These are phyloP conservation scores for Spinellus fusiger DNA, from an alignment of 192 early-diverging fungal species.

Conservation along the genomic window DNA sequence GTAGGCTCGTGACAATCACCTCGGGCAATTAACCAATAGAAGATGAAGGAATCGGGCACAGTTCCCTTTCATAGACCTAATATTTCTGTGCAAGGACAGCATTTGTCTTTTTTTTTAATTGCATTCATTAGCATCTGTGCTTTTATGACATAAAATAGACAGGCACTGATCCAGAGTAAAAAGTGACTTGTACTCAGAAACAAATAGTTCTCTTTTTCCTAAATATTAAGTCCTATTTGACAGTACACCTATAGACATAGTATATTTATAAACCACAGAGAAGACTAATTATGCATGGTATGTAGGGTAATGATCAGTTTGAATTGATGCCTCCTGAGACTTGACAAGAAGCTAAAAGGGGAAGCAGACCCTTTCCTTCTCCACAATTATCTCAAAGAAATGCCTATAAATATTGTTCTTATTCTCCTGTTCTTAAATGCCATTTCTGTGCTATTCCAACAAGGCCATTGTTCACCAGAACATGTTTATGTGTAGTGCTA, in stretches of 20 bases:
- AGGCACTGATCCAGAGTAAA: background rate
- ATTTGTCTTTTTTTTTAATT: no score
- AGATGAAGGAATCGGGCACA: background rate
- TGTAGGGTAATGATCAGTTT: background rate
- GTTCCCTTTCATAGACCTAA: background rate
- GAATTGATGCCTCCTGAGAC: background rate
- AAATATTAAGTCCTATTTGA: no score
- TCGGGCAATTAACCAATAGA: background rate
- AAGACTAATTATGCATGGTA: background rate
- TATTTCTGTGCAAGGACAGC: background rate
- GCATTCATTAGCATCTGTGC: no score
- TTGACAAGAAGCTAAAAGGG: background rate
- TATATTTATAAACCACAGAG: background rate
- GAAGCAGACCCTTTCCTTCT: background rate
- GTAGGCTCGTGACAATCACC: background rate
- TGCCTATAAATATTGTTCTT: background rate
- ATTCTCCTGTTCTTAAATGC: background rate
- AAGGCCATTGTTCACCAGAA: background rate
- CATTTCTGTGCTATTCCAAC: conserved; percentile 1
- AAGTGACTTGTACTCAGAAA: no score
- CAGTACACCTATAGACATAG: background rate
- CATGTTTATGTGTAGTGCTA: background rate
- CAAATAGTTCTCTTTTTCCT: no score
- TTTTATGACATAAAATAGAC: background rate
- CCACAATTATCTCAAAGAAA: background rate